Evolutionary conservation across 1,284 basidiomycete genomes (phyloP).

Genomic region (Xerocomus nothofagi): DNA sequence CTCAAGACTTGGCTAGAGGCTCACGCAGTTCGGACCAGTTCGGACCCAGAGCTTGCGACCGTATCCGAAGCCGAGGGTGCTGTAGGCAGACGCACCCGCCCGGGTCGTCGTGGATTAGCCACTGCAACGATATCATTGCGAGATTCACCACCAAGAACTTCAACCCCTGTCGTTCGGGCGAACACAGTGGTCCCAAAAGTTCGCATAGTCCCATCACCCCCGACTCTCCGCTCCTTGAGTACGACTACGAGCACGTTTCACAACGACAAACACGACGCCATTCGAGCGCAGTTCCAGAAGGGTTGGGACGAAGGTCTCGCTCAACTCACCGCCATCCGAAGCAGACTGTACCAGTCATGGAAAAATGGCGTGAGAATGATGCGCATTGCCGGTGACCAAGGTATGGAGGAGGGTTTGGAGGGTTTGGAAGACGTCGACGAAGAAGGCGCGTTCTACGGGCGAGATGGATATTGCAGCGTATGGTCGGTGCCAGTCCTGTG

Average conservation of each 20-base stretch:
- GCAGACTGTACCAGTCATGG: constrained; percentile 46
- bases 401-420: constrained; percentile 43
- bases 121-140: constrained; percentile 58
- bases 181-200: constrained; percentile 31
- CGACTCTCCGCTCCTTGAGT: constrained; percentile 42
- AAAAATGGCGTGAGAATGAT: constrained; percentile 47
- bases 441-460: constrained; percentile 28
- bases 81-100: constrained; percentile 26
- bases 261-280: constrained; percentile 35
- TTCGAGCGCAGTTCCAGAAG: constrained; percentile 51
- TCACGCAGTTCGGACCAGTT: constrained; percentile 8
- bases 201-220: constrained; percentile 44
- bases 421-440: constrained; percentile 46
- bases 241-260: constrained; percentile 38
- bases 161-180: constrained; percentile 4
- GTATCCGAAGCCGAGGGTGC: constrained; percentile 2
- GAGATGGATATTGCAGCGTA: constrained; percentile 3
- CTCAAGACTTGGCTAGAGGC: constrained; percentile 52
- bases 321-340: constrained; percentile 43
- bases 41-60: neutral
- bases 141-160: constrained; percentile 22
- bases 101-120: constrained; percentile 53
- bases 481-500: constrained; percentile 29
- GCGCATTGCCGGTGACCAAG: constrained; percentile 35
- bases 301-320: constrained; percentile 61